Conservation (phyloP, 805 yeast genomes). For the Wickerhamiella azymoides region DNA sequence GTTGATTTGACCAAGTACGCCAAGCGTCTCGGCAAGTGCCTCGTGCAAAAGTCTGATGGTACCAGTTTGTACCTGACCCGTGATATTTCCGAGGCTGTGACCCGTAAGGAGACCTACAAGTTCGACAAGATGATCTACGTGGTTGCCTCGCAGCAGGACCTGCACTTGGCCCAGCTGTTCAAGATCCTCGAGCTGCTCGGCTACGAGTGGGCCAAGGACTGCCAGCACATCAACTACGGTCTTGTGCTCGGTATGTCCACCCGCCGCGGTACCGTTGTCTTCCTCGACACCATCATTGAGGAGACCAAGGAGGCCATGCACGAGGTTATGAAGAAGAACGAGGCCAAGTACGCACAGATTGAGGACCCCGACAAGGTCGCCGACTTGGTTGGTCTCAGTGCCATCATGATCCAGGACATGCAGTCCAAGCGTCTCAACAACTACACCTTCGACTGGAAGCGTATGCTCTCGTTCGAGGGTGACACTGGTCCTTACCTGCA, state of each 20-base stretch:
- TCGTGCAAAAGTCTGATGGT: slow-evolving; percentile 90
- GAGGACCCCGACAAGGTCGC: slow-evolving; percentile 91
- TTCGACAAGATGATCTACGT: slow-evolving; percentile 96
- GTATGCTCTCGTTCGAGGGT: slow-evolving; percentile 97
- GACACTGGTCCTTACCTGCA: slow-evolving; percentile 98
- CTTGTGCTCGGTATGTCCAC: slow-evolving; percentile 99
- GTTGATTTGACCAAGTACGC: slow-evolving; percentile 74
- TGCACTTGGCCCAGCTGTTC: slow-evolving; percentile 86
- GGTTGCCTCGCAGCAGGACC: slow-evolving; percentile 91
- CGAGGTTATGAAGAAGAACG: slow-evolving; percentile 88
- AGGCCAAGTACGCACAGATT: slow-evolving; percentile 79
- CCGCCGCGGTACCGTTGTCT: slow-evolving; percentile 97
- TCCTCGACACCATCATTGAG: slow-evolving; percentile 82
- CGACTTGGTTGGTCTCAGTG: slow-evolving; percentile 89
- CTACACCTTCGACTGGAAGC: slow-evolving; percentile 93
- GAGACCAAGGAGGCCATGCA: slow-evolving; percentile 91
- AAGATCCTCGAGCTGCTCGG: slow-evolving; percentile 87
- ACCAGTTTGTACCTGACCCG: slow-evolving; percentile 87
- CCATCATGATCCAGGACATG: slow-evolving; percentile 99
- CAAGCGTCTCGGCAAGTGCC: slow-evolving; percentile 85
- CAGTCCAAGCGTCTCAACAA: slow-evolving; percentile 92
- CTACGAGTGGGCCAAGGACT: slow-evolving; percentile 66
- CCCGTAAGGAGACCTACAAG: slow-evolving; percentile 67
- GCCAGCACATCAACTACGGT: slow-evolving; percentile 85
- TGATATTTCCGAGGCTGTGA: slow-evolving; percentile 92